Conservation (phyloP, 805 yeast species). For the Candida patagonica region DNA sequence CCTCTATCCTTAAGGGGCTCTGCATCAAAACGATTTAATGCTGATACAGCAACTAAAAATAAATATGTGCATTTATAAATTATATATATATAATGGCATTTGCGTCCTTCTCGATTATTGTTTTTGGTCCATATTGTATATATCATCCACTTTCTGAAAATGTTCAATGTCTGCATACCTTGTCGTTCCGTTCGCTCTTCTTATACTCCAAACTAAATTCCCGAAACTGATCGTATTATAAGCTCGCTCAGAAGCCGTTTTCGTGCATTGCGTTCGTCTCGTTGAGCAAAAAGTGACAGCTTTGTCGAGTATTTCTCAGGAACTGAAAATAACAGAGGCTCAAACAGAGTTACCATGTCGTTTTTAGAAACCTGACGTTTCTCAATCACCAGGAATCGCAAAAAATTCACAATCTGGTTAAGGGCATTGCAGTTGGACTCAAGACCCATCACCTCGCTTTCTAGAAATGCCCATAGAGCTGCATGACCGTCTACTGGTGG, state of each 20-base stretch:
- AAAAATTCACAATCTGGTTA: background rate
- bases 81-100: too few species aligned
- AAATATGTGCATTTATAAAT: too few species aligned
- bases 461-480: background rate
- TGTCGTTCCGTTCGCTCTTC: too few species aligned
- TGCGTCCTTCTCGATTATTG: too few species aligned
- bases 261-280: slow-evolving; percentile 1
- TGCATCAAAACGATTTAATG: too few species aligned
- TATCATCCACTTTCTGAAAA: too few species aligned
- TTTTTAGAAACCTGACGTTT: slow-evolving; percentile 12
- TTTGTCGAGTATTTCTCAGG: slow-evolving; percentile 1
- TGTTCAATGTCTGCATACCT: too few species aligned
- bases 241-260: background rate
- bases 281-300: background rate
- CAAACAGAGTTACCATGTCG: slow-evolving; percentile 24
- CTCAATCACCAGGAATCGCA: background rate
- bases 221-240: background rate
- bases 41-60: too few species aligned
- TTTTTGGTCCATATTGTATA: too few species aligned
- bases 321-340: slow-evolving; percentile 21
- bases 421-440: background rate
- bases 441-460: background rate
- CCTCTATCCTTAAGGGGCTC: too few species aligned
- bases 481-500: background rate
- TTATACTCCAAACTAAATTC: too few species aligned